Percentiles rank a stretch among this genome's conserved stretches.
phyloP scores from a whole-genome alignment of 495 filamentous ascomycete species.

The Chaetomium cochliodes region DNA sequence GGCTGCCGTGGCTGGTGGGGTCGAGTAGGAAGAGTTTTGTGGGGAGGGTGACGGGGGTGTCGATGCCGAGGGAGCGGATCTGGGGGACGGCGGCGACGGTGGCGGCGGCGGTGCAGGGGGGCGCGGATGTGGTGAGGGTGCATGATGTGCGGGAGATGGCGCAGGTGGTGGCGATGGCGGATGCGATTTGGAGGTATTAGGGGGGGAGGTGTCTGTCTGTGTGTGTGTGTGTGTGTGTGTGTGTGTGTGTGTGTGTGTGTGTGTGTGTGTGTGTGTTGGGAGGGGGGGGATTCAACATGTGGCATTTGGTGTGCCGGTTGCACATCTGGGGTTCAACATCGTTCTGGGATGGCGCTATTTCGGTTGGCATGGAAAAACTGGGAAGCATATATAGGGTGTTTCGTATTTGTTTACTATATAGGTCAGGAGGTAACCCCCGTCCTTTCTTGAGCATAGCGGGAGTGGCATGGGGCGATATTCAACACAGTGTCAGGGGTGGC shows the following conservation, averaged over 20 bases:
- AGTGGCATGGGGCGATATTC: too few species aligned
- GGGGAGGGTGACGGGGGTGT: conserved; percentile 74
- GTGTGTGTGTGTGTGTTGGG: not conserved
- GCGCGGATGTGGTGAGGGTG: conserved; percentile 90
- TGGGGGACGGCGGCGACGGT: conserved; percentile 92
- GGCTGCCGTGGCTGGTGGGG: conserved; percentile 86
- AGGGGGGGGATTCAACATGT: conserved; percentile 1
- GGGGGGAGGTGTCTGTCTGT: too few species aligned
- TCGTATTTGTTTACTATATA: too few species aligned
- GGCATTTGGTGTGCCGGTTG: not conserved
- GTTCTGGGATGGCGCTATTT: not conserved
- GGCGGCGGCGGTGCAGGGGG: conserved; percentile 81
- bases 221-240: too few species aligned
- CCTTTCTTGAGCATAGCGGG: too few species aligned
- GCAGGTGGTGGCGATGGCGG: conserved; percentile 82
- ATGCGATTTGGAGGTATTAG: conserved; percentile 75
- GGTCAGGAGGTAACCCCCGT: too few species aligned
- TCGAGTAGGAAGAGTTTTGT: conserved; percentile 90
- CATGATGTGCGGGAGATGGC: conserved; percentile 93
- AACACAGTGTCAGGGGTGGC: too few species aligned
- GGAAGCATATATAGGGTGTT: not conserved
- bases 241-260: too few species aligned
- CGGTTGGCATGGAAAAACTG: not conserved
- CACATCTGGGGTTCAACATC: conserved; percentile 10
- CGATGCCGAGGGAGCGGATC: conserved; percentile 55